Base-by-base conservation (phyloP, 495 filamentous ascomycete genomes). In the Neurospora sp. region DNA sequence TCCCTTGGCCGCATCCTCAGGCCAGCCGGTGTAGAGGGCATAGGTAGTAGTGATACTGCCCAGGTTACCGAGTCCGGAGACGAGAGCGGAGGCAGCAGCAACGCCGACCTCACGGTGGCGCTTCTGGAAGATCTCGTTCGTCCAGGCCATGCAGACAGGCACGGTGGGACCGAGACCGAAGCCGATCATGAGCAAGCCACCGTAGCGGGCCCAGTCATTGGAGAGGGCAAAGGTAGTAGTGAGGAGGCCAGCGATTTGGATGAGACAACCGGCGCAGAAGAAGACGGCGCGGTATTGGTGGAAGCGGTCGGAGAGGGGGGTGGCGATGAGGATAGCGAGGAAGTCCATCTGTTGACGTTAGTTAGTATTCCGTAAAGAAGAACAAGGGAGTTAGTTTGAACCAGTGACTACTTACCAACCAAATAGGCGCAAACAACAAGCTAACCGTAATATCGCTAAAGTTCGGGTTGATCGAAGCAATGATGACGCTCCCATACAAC, bases 91-190 rank as follows among this genome's bases (percentile, higher is more conserved):
- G 1, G 94, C 93, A 48, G 94, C 92, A n/a, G 94, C 94, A 4
- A 97, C 94, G 71, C 94, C 94, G 40, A 97, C 93, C 82, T 97
- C 94, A 39, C 94, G 92, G 77, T 97, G 93, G 5, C 94, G 91
- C 24, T 86, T 89, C 80, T 97, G 94, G 85, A 97, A 97, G 73
- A 96, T 92, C 81, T 96, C 92, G 73, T 88, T 92, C 8, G 94
- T 94, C 94, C 94, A 97, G 72, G 93, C 91, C 93, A 97, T 97
- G 78, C 90, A 93, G 79, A 93, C 93, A 48, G 94, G 94, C 3
- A 97, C 94, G 4, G 94, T 97, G 15, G 94, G 94, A 7, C 94
- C 94, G 7, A 97, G 89, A 5, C 94, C 94, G 80, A 97, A 97
- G 7, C 94, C 94, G 70, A 97, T 90, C 78, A 97, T 90, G 21